Base-by-base conservation (phyloP, 257 asterid species). In the Ligustrum vulgare region DNA sequence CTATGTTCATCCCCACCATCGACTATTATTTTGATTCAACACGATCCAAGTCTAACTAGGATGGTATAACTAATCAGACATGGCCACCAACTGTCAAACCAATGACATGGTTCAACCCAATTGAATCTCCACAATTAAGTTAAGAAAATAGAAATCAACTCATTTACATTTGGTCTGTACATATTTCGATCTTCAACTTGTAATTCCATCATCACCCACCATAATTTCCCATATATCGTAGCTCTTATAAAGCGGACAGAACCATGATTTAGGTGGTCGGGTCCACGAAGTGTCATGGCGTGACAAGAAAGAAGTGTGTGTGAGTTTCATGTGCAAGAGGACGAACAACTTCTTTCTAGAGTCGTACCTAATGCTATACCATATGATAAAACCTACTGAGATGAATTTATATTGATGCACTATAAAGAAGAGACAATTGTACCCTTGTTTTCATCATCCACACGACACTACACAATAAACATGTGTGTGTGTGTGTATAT, bases 391-490 rank as follows among this genome's bases (percentile, higher is more conserved):
- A 85, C 81, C 23, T 69, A 72, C 79, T 78, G 75, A 77, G 75
- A 81, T 80, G 81, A 66, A 28, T 72, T 82, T 80, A 32, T 67
- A 69, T 79, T 84, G 83, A 51, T 88, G 93, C 82, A 75, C 84
- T 77, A 80, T 79, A 91, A 91, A 91, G 94, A 82, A 63, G 86
- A 77, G 93, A 88, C 96, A 87, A 39, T 9, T 39, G 85, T 83
- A 84, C 89, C 84, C 76, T 82, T 8, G 12, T 22, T 60, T 41
- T 39, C 72, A 58, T 58, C 32, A 58, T 58, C 66, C 66, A 43
- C 41, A 36, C 8, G 74, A 34, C 75, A 13, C 60, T 4, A 16
- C 18, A 18, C 60, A 5, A 51, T 47, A 54, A 54, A 54, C n/a
- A 18, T 47, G 7, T 4, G 31, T 28, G 1, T 28, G 1, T 28